Evolutionary conservation across 1,139 yeast genomes (phyloP).

Genomic region (Candida buenavistaensis): DNA sequence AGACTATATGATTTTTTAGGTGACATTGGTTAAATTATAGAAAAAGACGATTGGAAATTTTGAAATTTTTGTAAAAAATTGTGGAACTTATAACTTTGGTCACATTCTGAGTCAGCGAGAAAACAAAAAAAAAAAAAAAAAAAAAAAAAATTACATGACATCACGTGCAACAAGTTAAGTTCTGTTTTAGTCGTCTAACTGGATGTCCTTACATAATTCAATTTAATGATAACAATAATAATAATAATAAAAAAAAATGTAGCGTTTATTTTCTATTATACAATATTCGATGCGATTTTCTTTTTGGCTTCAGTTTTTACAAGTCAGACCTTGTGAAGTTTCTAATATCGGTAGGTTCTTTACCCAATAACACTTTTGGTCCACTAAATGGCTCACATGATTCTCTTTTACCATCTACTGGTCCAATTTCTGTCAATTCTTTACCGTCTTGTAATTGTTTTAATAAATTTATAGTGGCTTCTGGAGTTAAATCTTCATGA

Average conservation of each 20-base stretch:
- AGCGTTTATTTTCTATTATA: not conserved
- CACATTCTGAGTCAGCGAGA: conserved; percentile 2
- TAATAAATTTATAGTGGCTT: conserved; percentile 61
- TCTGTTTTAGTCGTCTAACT: too few species aligned
- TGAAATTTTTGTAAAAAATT: conserved; percentile 1
- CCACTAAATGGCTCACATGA: conserved; percentile 81
- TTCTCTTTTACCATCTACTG: conserved; percentile 59
- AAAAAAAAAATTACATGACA: not conserved
- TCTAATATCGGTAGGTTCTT: conserved; percentile 69
- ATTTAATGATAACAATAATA: too few species aligned
- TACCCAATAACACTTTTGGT: conserved; percentile 58
- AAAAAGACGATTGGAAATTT: not conserved
- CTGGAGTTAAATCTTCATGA: conserved; percentile 79
- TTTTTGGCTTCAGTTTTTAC: conserved; percentile 13
- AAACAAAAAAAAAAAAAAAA: not conserved
- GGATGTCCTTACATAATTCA: too few species aligned
- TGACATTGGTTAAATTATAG: conserved; percentile 18
- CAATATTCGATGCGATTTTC: not conserved
- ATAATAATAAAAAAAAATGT: too few species aligned
- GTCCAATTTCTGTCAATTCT: conserved; percentile 62
- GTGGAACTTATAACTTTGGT: conserved; percentile 1
- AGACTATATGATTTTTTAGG: conserved; percentile 42
- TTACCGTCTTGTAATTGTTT: conserved; percentile 65
- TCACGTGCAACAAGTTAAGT: not conserved
- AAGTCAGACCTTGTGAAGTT: conserved; percentile 42